A percentile compares a stretch with the other conserved stretches of the same genome.
These are phyloP conservation scores for Somion occarium DNA, from an alignment of 1,284 basidiomycete species.

Conservation along the genomic window DNA sequence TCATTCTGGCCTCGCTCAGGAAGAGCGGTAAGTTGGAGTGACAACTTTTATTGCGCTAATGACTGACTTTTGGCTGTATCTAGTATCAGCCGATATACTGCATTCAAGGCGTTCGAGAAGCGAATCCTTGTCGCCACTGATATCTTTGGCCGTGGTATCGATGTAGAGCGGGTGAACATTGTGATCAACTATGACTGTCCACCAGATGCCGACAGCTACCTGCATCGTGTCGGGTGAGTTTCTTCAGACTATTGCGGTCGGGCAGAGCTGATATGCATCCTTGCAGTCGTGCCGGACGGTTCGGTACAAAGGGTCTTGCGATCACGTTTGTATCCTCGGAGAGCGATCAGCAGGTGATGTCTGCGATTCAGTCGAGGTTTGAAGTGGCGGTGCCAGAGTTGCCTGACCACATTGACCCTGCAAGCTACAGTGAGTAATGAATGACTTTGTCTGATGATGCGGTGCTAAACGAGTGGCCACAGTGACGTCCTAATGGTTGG, in stretches of 20 bases:
- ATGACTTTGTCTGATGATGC: constrained; percentile 3
- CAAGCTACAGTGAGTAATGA: constrained; percentile 71
- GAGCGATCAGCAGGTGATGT: constrained; percentile 90
- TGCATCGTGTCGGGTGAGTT: constrained; percentile 94
- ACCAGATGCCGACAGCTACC: constrained; percentile 94
- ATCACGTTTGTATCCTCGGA: constrained; percentile 96
- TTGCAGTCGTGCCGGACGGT: constrained; percentile 94
- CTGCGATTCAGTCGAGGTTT: constrained; percentile 86
- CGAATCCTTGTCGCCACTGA: constrained; percentile 97
- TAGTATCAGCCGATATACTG: constrained; percentile 89
- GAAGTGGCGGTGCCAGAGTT: constrained; percentile 92
- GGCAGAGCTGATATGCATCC: neutral
- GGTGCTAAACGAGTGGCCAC: constrained; percentile 1
- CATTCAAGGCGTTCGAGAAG: constrained; percentile 99
- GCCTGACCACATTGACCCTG: constrained; percentile 89
- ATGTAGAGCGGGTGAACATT: constrained; percentile 97
- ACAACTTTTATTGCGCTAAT: constrained; percentile 7
- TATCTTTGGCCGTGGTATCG: constrained; percentile 96
- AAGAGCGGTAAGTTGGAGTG: constrained; percentile 75
- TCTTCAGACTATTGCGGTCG: neutral
- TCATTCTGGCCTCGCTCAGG: constrained; percentile 91
- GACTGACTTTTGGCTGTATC: constrained; percentile 10
- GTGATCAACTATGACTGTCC: constrained; percentile 97
- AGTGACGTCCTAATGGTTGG: constrained; percentile 35
- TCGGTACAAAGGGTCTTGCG: constrained; percentile 99